A percentile compares a stretch with the other conserved stretches of the same genome.
Evolutionary conservation across 257 asterid species (phyloP).

Genomic region (Jacaranda mimosifolia): DNA sequence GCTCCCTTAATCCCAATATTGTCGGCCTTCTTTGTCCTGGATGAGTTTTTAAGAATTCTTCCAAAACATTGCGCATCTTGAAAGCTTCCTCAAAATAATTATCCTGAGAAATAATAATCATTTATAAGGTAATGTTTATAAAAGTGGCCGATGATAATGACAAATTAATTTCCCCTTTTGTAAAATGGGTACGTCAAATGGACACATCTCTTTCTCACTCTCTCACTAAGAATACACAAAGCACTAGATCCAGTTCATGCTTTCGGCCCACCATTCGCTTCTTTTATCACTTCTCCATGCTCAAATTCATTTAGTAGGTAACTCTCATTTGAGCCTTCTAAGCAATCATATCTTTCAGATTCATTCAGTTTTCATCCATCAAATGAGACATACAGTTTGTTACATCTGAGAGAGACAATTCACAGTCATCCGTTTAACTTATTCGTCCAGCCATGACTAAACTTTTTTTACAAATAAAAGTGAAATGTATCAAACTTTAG

Average conservation of each 20-base stretch:
- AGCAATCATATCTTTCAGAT: too few relatives aligned
- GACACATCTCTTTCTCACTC: not conserved
- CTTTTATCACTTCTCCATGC: not conserved
- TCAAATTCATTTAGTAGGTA: not conserved
- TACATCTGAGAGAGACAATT: too few relatives aligned
- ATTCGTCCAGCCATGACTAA: too few relatives aligned
- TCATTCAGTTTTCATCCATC: too few relatives aligned
- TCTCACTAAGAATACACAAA: not conserved
- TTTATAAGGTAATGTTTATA: not conserved
- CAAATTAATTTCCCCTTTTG: constrained; percentile 1
- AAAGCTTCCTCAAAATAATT: constrained; percentile 98
- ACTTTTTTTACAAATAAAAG: too few relatives aligned
- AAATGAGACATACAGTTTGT: too few relatives aligned
- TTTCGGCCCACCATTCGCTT: not conserved
- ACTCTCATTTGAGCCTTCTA: too few relatives aligned
- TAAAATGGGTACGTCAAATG: not conserved
- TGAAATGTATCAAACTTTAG: too few relatives aligned
- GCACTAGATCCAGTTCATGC: too few relatives aligned
- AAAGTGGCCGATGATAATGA: not conserved
- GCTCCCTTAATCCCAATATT: constrained; percentile 94
- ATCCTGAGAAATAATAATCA: constrained; percentile 59
- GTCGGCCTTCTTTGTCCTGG: constrained; percentile 89
- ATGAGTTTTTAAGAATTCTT: constrained; percentile 76
- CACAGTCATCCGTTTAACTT: too few relatives aligned
- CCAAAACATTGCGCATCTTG: constrained; percentile 96